These are phyloP conservation scores for Viridothelium virens DNA, from an alignment of 495 filamentous ascomycete species.

Conservation along the genomic window DNA sequence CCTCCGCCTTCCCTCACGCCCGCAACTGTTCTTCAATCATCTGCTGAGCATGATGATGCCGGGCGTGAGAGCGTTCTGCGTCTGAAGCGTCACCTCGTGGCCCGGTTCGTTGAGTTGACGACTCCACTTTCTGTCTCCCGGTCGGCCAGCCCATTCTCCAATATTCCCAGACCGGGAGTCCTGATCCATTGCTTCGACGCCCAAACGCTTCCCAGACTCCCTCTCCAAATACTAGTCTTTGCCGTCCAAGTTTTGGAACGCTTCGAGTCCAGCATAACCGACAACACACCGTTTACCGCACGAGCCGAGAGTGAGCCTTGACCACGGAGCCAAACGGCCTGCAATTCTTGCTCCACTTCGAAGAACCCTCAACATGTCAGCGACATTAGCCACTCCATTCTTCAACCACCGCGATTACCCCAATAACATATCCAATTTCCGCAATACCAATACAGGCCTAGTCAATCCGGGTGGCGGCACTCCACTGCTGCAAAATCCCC, in stretches of 20 bases:
- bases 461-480: slow-evolving; percentile 16
- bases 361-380: background rate
- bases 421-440: slow-evolving; percentile 9
- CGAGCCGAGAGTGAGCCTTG: slow-evolving; percentile 7
- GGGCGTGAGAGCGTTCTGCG: background rate
- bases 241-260: background rate
- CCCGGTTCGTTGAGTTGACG: background rate
- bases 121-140: background rate
- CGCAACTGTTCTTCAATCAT: background rate
- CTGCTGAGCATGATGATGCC: slow-evolving; percentile 2
- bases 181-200: background rate
- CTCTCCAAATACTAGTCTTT: background rate
- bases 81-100: background rate
- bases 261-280: background rate
- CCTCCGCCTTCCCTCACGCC: background rate
- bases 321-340: background rate
- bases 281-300: background rate
- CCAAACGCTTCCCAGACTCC: background rate
- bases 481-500: slow-evolving; percentile 22
- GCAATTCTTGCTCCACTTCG: background rate
- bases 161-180: background rate
- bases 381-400: slow-evolving; percentile 3
- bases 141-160: slow-evolving; percentile 1
- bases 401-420: slow-evolving; percentile 11
- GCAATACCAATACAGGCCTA: background rate